Evolutionary conservation across 176 grass and related monocot species (phyloP), one percentile per base, ranked within the genome.

Genomic region (Triticum timopheevii): DNA sequence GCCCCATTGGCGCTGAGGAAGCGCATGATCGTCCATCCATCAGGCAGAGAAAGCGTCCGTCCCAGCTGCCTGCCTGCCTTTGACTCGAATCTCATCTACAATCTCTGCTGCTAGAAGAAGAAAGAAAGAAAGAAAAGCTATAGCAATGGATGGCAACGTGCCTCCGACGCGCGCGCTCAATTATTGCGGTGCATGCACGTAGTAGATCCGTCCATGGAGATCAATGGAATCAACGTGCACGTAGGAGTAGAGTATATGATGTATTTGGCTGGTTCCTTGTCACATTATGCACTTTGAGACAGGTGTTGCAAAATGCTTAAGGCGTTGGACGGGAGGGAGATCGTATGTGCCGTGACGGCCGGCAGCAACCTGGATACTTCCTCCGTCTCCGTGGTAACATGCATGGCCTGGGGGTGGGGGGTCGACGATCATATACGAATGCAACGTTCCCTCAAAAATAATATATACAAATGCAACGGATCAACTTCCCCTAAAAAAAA

Each of bases 101-200:
- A 22, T 59, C 56, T 59, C 56, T 59, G 7, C 56, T 59, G 22
- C 39, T 39, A 54, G 50, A 17, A 52, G 49, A 52, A 52, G 44
- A 4, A 54, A 52, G 52, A 58, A 58, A 59, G 56, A 59, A 59
- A 22, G 7, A 8, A 58, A 22, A 58, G 54, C 54, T 58, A 58
- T 0, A 58, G 15, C 49, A 52, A 58, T 19, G 15, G 54, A 61
- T 2, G 15, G 65, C 64, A 76, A 87, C 86, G 86, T 87, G 86
- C 86, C 61, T 10, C 38, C 28, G 59, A 76, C 44, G 44, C 44
- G 44, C 61, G n/a, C 10, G n/a, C 80, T 50, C 61, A 50, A 70
- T 79, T 72, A 88, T 83, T 49, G 61, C 3, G n/a, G 10, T 24
- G 59, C 59, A 61, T 1, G 58, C 58, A 61, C 56, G 58, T 64